Evolutionary conservation across 1,284 basidiomycete genomes (phyloP).

Genomic region (Pseudozyma tsukubaensis): DNA sequence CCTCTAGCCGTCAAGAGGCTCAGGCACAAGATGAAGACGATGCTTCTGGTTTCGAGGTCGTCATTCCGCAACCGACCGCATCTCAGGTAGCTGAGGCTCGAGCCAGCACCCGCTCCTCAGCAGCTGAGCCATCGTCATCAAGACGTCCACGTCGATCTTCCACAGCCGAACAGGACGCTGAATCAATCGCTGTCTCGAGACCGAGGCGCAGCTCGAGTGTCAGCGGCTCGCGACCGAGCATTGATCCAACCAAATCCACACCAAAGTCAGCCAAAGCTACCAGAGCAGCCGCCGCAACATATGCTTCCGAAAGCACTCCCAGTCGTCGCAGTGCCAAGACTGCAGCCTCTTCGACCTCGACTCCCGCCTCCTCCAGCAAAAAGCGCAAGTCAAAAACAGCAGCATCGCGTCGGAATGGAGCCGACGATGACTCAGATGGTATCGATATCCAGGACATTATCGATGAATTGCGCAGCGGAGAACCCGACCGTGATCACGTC

Average conservation of each 20-base stretch:
- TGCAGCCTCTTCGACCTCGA: conserved; percentile 2
- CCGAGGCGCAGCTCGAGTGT: conserved; percentile 21
- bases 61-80: conserved; percentile 13
- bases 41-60: conserved; percentile 9
- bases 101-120: conserved; percentile 2
- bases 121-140: conserved; percentile 6
- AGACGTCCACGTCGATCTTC: conserved; percentile 24
- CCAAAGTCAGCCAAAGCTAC: conserved; percentile 4
- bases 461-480: conserved; percentile 7
- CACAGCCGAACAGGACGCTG: background rate
- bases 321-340: background rate
- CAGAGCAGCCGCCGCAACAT: background rate
- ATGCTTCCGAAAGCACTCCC: conserved; percentile 5
- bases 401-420: background rate
- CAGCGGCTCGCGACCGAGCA: conserved; percentile 4
- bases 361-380: conserved; percentile 21
- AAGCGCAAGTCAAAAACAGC: conserved; percentile 11
- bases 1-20: conserved; percentile 1
- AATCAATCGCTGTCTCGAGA: conserved; percentile 20
- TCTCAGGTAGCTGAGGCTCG: conserved; percentile 5
- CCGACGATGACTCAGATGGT: conserved; percentile 9
- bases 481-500: background rate
- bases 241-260: background rate
- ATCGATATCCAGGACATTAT: conserved; percentile 15
- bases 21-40: conserved; percentile 1